Conservation (phyloP, 768 basidiomycete genomes). For the Myochromella boudieri region DNA sequence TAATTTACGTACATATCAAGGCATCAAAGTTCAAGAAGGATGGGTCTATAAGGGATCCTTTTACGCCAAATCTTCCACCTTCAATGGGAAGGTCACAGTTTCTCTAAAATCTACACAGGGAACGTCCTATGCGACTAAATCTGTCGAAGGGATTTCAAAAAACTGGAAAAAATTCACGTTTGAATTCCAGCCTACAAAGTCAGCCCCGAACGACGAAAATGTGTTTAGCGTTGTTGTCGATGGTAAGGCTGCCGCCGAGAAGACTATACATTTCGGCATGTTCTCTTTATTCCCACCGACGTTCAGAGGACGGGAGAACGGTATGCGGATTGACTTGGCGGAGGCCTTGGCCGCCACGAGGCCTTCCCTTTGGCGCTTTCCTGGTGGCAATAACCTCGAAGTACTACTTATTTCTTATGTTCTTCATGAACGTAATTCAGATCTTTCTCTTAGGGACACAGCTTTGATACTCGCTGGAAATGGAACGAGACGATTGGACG, state of each 20-base stretch:
- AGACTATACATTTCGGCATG: not conserved
- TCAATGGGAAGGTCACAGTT: slow-evolving; percentile 37
- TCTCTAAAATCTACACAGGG: slow-evolving; percentile 44
- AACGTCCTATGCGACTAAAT: slow-evolving; percentile 34
- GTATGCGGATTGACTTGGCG: not conserved
- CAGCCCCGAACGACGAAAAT: not conserved
- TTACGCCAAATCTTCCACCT: slow-evolving; percentile 53
- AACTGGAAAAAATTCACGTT: slow-evolving; percentile 28
- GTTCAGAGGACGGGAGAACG: not conserved
- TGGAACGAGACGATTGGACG: slow-evolving; percentile 63
- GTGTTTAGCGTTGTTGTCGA: slow-evolving; percentile 2
- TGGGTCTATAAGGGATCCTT: slow-evolving; percentile 64
- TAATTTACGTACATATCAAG: slow-evolving; percentile 24
- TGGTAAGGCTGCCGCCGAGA: not conserved
- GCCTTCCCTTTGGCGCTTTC: slow-evolving; percentile 57
- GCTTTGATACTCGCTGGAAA: slow-evolving; percentile 49
- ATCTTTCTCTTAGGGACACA: slow-evolving; percentile 62
- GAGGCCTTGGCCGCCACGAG: slow-evolving; percentile 2
- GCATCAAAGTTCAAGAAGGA: slow-evolving; percentile 52
- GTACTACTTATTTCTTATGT: slow-evolving; percentile 19
- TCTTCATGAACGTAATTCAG: slow-evolving; percentile 3
- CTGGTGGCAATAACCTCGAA: slow-evolving; percentile 68
- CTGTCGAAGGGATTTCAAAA: slow-evolving; percentile 50
- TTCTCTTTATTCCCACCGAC: not conserved
- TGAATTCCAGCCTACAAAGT: not conserved